Base-by-base conservation (phyloP, 1,284 basidiomycete genomes). In the Rhodotorula sp. region DNA sequence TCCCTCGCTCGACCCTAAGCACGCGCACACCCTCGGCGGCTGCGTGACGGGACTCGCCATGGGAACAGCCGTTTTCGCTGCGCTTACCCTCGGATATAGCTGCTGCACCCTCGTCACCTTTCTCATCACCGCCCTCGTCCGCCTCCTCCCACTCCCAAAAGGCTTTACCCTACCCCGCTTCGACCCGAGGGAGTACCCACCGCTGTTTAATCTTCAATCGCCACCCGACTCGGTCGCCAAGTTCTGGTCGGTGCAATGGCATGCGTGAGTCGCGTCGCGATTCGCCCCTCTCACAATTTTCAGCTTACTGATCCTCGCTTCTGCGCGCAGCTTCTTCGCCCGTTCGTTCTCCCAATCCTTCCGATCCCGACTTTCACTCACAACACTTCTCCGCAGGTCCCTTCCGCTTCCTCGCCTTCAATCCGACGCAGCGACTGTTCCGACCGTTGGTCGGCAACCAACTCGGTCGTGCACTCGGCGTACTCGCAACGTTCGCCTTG, bases 181-280 rank as follows among this genome's bases (percentile, higher is more conserved):
- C 48, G 73, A 74, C 44, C 17, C 70, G 36, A 46, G 73, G 19
- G 59, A 70, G 47, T 74, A 72, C 49, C 71, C 70, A 1, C 71
- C 64, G 2, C 51, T 72, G 29, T 74, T 72, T 56, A 61, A 68
- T 30, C 32, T 60, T 9, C 34, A 62, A 4, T 54, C 55, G 39
- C 34, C 34, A 15, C 71, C 70, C 0, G 32, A 58, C 9, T 63
- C 53, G 27, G 73, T 72, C 15, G 57, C 70, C 1, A 24, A 27
- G 5, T 74, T 70, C 29, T 74, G 73, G 73, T 34, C 56, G 7
- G 32, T 57, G 24, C 66, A 68, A 48, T 74, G 73, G 73, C 73
- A 74, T n/a, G 54, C 59, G 32, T 70, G 65, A 49, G 67, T 68
- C 48, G 36, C 64, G 2, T 47, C 57, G 59, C 22, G 24, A 54